Conservation (phyloP, 169 alveolate genomes). For the Perkinsus olseni region DNA sequence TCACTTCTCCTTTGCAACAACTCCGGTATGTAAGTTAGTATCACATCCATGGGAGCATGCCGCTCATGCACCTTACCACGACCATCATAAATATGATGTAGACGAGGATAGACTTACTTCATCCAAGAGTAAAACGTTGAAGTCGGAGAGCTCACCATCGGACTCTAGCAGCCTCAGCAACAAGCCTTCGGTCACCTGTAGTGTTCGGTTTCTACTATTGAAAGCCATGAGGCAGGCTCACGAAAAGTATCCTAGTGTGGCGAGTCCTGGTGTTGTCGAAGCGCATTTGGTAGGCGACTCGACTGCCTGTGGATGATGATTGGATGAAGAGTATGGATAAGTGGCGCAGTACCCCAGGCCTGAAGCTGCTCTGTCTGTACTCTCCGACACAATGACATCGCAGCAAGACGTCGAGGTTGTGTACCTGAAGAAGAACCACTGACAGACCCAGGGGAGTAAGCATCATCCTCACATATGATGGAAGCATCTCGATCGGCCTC, state of each 20-base stretch:
- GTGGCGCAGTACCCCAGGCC: neutral
- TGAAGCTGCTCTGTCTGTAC: neutral
- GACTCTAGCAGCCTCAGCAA: neutral
- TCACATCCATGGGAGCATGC: neutral
- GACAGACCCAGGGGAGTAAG: neutral
- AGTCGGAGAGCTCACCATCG: neutral
- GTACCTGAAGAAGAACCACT: constrained; percentile 56
- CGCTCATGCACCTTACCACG: neutral
- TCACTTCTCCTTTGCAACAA: neutral
- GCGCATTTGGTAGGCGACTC: constrained; percentile 6
- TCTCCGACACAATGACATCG: neutral
- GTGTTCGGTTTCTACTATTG: neutral
- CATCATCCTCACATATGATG: constrained; percentile 79
- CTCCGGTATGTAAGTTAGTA: neutral
- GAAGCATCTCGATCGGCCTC: constrained; percentile 65
- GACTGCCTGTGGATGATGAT: neutral
- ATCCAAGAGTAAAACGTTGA: neutral
- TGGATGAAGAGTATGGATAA: neutral
- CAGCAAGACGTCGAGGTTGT: constrained; percentile 92
- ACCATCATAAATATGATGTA: neutral
- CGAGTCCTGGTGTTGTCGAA: neutral
- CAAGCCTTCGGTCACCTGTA: neutral
- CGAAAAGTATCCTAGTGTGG: neutral
- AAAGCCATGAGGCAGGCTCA: neutral
- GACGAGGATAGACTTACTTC: neutral